Conservation (phyloP, 1,284 basidiomycete species). For the Sporisorium exsertum region DNA sequence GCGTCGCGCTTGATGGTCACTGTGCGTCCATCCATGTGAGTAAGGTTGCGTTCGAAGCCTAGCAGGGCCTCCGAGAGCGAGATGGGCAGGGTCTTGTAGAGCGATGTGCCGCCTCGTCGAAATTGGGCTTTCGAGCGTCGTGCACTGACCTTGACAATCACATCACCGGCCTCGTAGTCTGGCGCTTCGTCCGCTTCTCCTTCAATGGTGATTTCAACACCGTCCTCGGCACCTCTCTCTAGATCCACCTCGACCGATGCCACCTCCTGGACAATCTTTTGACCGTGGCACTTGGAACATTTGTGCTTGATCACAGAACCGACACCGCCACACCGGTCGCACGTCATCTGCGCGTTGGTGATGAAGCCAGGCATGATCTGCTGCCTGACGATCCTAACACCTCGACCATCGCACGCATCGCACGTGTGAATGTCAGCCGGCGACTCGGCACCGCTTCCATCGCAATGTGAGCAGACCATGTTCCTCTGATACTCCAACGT, state of each 20-base stretch:
- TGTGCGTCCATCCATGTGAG: constrained; percentile 63
- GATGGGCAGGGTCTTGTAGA: constrained; percentile 62
- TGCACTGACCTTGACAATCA: constrained; percentile 59
- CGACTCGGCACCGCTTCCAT: constrained; percentile 65
- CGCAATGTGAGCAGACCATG: constrained; percentile 64
- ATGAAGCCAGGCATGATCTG: constrained; percentile 69
- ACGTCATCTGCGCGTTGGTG: constrained; percentile 63
- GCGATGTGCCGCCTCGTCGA: constrained; percentile 56
- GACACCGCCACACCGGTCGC: constrained; percentile 60
- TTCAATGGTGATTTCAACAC: constrained; percentile 60
- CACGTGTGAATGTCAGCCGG: constrained; percentile 64
- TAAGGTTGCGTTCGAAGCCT: constrained; percentile 61
- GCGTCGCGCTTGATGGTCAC: constrained; percentile 51
- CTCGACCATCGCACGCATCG: constrained; percentile 58
- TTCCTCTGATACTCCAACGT: constrained; percentile 58
- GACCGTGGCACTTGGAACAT: constrained; percentile 60
- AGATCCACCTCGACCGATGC: constrained; percentile 64
- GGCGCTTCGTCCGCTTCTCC: constrained; percentile 65
- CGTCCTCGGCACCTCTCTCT: constrained; percentile 61
- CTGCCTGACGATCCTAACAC: constrained; percentile 63
- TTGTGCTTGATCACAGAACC: constrained; percentile 60
- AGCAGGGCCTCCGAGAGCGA: constrained; percentile 65
- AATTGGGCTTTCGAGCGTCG: constrained; percentile 53
- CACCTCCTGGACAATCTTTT: constrained; percentile 59
- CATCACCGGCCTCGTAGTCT: constrained; percentile 65